These are phyloP conservation scores for Picochlorum sp. DNA, from an alignment of 139 green algal genomes.

Conservation along the genomic window DNA sequence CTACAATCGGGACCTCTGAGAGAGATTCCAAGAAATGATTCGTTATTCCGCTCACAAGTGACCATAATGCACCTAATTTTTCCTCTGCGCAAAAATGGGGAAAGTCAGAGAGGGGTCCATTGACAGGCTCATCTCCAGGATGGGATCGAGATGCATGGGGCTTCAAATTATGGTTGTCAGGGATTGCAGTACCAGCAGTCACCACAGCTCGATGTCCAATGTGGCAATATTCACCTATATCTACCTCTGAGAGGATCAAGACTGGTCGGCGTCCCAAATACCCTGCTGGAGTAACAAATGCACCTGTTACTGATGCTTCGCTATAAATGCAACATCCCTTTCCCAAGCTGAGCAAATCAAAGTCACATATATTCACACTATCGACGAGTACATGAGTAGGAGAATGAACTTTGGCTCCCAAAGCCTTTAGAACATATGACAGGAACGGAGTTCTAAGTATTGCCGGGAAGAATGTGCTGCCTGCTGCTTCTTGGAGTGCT, in stretches of 20 bases:
- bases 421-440: no score
- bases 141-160: slow-evolving; percentile 7
- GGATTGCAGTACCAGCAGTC: slow-evolving; percentile 1
- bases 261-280: slow-evolving; percentile 6
- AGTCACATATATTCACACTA: no score
- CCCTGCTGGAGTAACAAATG: slow-evolving; percentile 4
- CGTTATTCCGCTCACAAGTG: no score
- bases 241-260: not conserved
- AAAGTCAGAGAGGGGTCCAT: slow-evolving; percentile 4
- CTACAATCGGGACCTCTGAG: no score
- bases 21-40: no score
- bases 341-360: no score
- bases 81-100: not conserved
- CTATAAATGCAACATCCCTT: no score
- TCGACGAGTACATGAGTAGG: no score
- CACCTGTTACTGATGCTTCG: not conserved
- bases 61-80: no score
- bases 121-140: slow-evolving; percentile 6
- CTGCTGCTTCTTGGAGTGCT: not conserved
- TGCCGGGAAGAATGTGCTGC: not conserved
- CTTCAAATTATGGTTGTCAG: slow-evolving; percentile 13
- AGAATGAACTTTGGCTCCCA: no score
- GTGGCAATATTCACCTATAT: slow-evolving; percentile 2
- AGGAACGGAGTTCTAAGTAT: no score
- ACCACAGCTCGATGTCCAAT: not conserved